phyloP scores from a whole-genome alignment of 2,329 filamentous ascomycete species.

The Aureobasidium sp. region DNA sequence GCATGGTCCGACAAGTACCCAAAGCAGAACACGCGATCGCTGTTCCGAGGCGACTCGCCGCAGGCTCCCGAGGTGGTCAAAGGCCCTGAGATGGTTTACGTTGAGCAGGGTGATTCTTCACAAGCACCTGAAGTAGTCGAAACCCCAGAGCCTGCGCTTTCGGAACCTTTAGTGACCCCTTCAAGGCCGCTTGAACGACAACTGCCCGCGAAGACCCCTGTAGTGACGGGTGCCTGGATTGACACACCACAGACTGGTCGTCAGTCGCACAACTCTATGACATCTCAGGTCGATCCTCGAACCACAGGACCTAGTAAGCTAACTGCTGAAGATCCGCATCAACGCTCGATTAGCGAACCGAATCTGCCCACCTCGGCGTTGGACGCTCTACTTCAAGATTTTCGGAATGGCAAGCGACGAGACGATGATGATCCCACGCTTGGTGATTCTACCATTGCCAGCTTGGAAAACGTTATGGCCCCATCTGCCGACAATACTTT shows the following conservation, averaged over 20 bases:
- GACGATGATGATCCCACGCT: constrained; percentile 23
- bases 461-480: constrained; percentile 36
- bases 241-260: constrained; percentile 30
- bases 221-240: constrained; percentile 40
- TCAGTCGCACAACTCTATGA: neutral
- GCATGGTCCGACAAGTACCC: constrained; percentile 3
- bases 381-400: constrained; percentile 27
- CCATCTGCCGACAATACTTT: constrained; percentile 20
- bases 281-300: neutral
- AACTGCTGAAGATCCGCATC: neutral
- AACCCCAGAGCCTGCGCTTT: neutral
- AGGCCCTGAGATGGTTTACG: neutral
- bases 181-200: neutral
- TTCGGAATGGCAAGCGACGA: constrained; percentile 29
- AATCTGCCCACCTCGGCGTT: constrained; percentile 14
- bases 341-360: neutral
- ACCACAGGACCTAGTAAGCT: neutral
- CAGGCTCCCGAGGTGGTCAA: constrained; percentile 6
- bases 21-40: neutral
- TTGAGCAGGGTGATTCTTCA: constrained; percentile 7
- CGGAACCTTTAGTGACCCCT: constrained; percentile 1
- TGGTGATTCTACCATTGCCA: constrained; percentile 40
- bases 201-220: constrained; percentile 30
- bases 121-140: constrained; percentile 13
- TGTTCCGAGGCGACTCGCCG: neutral